Conservation (phyloP, 768 basidiomycete species). For the Bullera alba region DNA sequence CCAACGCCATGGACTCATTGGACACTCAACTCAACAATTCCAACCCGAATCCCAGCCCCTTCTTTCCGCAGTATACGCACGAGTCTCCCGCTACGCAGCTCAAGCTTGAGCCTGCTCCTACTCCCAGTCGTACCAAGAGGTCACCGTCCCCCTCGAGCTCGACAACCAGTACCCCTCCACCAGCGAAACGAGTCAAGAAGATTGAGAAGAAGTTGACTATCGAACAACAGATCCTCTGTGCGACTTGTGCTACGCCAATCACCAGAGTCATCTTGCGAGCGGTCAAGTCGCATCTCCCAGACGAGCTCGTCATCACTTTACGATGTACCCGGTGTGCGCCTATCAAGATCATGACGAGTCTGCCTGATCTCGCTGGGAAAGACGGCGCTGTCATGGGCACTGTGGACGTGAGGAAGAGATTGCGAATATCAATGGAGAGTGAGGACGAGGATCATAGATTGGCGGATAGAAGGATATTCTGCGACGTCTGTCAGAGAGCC, state of each 20-base stretch:
- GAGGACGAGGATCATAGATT: slow-evolving; percentile 27
- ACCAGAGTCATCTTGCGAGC: slow-evolving; percentile 30
- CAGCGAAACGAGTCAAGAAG: slow-evolving; percentile 14
- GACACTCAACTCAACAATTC: background rate
- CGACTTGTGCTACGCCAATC: slow-evolving; percentile 14
- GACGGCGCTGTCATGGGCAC: slow-evolving; percentile 18
- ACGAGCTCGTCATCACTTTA: slow-evolving; percentile 12
- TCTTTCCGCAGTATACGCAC: no score
- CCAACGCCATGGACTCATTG: background rate
- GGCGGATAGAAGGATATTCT: slow-evolving; percentile 22
- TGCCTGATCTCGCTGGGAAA: slow-evolving; percentile 7
- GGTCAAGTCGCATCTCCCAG: slow-evolving; percentile 23
- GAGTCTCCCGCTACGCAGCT: no score
- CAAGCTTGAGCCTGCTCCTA: no score
- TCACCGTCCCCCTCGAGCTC: slow-evolving; percentile 8
- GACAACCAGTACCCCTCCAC: slow-evolving; percentile 5
- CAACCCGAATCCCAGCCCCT: background rate
- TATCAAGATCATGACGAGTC: slow-evolving; percentile 9
- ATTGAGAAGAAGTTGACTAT: slow-evolving; percentile 25
- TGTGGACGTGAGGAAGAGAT: slow-evolving; percentile 33
- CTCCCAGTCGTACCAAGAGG: slow-evolving; percentile 8
- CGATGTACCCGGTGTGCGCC: slow-evolving; percentile 22
- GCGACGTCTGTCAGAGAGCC: slow-evolving; percentile 42
- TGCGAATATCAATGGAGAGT: slow-evolving; percentile 23
- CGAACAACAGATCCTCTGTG: slow-evolving; percentile 18